Base-by-base conservation (phyloP, 1,284 basidiomycete genomes). In the Moesziomyces sp. region DNA sequence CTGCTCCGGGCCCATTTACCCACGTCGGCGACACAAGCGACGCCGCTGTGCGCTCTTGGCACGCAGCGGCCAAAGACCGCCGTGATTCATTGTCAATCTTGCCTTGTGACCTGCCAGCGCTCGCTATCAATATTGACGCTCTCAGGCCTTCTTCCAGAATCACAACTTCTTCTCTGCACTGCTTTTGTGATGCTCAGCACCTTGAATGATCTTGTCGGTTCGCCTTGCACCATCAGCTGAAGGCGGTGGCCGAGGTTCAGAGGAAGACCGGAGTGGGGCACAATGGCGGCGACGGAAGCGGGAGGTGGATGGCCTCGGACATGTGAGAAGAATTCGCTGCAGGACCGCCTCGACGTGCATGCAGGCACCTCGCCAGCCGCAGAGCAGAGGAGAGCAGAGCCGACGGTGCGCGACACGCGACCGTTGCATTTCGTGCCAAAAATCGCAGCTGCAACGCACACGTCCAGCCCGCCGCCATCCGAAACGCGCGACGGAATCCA, bases 241-340 rank as follows among this genome's bases (percentile, higher is more conserved):
- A 35, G 35, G 35, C 35, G 13, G 9, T 16, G 35, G 35, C 35
- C 35, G 35, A 35, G n/a, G 1, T 16, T 1, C 1, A 28, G 7
- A 8, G 24, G 8, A 7, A 28, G 8, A 8, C 26, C 8, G 26
- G 6, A 6, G 26, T 28, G 5, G 26, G 26, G 26, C 26, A 28
- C 26, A 28, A 28, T 28, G 45, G 44, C 45, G 44, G 44, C 19
- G 13, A 42, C 8, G 47, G 35, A 21, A 38, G 42, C 26, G 23
- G 42, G 13, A 34, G 19, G 34, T 35, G 23, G n/a, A 23, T 38
- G 21, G 23, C 43, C 65, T 69, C 66, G 66, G 66, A 63, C 59
- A 56, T 69, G 66, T 63, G 66, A 63, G 59, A 69, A 69, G 59
- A 62, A 58, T 63, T 48, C 19, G 42, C 44, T 63, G 66, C 59